These are phyloP conservation scores for Eucalyptus cladocalyx DNA, from an alignment of 345 rosid genomes.

Conservation along the genomic window DNA sequence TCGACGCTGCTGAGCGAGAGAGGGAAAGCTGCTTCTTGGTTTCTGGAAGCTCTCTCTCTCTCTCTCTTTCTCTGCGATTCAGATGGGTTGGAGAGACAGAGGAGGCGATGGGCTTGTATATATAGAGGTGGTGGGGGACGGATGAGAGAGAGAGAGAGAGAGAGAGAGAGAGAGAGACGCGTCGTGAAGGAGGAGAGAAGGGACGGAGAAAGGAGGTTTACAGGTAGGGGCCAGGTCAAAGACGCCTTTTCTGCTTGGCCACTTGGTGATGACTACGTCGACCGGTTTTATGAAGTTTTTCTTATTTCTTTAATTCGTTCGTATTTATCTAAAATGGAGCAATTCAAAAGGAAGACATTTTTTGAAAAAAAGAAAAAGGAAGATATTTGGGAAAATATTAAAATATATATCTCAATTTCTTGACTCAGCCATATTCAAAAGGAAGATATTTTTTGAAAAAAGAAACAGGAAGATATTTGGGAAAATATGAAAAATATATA, in stretches of 20 bases:
- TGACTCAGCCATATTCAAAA: too few species aligned
- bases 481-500: not conserved
- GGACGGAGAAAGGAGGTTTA: not conserved
- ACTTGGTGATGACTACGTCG: not conserved
- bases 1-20: not conserved
- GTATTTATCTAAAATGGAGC: not conserved
- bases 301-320: not conserved
- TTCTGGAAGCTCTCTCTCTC: not conserved
- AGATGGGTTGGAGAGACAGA: not conserved
- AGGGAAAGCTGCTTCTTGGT: not conserved
- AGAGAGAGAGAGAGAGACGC: not conserved
- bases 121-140: not conserved
- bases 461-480: not conserved
- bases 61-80: not conserved
- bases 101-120: not conserved
- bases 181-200: not conserved
- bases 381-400: not conserved
- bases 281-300: not conserved
- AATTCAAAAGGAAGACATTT: not conserved
- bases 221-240: not conserved
- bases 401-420: not conserved
- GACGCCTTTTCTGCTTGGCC: not conserved
- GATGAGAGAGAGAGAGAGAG: not conserved
- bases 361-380: too few species aligned
- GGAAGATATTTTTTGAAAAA: too few species aligned